Evolutionary conservation across 768 basidiomycete species (phyloP), one percentile per base, ranked within the genome.

Genomic region (Trametes elegans): DNA sequence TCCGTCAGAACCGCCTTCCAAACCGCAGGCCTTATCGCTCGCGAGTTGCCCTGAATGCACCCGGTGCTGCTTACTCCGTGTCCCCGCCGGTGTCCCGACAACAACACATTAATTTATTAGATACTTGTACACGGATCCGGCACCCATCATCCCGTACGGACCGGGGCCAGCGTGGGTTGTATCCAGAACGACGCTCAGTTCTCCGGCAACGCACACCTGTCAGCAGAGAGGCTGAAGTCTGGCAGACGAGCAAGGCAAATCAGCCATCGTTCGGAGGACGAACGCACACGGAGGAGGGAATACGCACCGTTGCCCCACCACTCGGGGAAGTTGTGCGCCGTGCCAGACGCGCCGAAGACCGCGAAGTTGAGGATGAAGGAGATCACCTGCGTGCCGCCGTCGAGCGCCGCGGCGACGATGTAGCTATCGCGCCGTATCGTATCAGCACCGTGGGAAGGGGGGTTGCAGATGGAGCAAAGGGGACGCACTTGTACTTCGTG

Each of bases 341-440:
- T 63, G 7, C 68, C 68, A 0, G 66, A 60, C 26, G 68, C 68
- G 29, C 68, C 68, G 56, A 66, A 63, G 24, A 67, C 57, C 16
- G 68, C 66, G 41, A 68, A 68, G 62, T 71, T 71, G 53, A 71
- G 68, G 44, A 71, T 66, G 62, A 71, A 71, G 35, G 64, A 64
- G 58, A 71, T 68, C 49, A 71, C 70, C 58, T 70, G 70, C 8
- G 73, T 76, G 48, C 74, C 74, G 28, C 66, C 66, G 57, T 75
- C 74, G 34, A 75, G 62, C 19, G 70, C 73, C 24, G 71, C 72
- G 13, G 74, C 68, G 43, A 73, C 62, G 61, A 75, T 71, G 64
- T 75, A 75, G 67, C 70, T 73, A 51, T 44, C 19, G 24, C 10
- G 34, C 26, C 9, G 5, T 32, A 5, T 3, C 10, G 2, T 3